phyloP scores from a whole-genome alignment of 371 early-diverging fungal species.

The Apophysomyces ossiformis region DNA sequence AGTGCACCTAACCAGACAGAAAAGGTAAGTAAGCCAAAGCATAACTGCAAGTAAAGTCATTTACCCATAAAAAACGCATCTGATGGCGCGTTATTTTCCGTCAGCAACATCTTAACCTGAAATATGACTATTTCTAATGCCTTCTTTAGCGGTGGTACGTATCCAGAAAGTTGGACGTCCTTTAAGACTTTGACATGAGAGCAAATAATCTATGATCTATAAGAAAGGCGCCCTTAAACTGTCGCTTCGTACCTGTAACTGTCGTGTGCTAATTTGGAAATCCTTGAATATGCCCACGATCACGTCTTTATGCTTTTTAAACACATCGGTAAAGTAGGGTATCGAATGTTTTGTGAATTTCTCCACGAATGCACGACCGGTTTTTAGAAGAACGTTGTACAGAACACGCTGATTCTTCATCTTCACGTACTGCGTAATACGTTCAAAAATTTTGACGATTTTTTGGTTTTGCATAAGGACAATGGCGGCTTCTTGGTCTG shows the following conservation, averaged over 20 bases:
- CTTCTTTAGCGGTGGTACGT: constrained; percentile 75
- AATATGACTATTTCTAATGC: constrained; percentile 77
- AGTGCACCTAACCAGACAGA: constrained; percentile 52
- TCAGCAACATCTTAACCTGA: constrained; percentile 76
- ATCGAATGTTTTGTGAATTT: constrained; percentile 66
- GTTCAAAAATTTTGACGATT: constrained; percentile 58
- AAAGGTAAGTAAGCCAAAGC: neutral
- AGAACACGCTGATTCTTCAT: constrained; percentile 53
- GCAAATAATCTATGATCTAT: constrained; percentile 65
- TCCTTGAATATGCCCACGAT: constrained; percentile 54
- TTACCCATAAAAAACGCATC: constrained; percentile 68
- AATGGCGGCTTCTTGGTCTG: constrained; percentile 38
- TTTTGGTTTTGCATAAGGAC: constrained; percentile 42
- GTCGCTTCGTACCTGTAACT: constrained; percentile 52
- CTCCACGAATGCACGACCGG: constrained; percentile 66
- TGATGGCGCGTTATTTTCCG: constrained; percentile 65
- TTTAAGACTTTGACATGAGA: constrained; percentile 77
- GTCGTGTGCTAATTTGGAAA: constrained; percentile 66
- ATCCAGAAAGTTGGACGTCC: constrained; percentile 61
- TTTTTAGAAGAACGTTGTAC: constrained; percentile 57
- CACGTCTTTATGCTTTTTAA: constrained; percentile 56
- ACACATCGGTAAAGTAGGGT: constrained; percentile 68
- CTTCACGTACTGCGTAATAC: constrained; percentile 60
- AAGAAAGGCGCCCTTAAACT: neutral
- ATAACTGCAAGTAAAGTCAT: neutral